A percentile compares a stretch with the other conserved stretches of the same genome.
These are phyloP conservation scores for Rhodotorula mucilaginosa DNA, from an alignment of 1,284 basidiomycete genomes.

Conservation along the genomic window DNA sequence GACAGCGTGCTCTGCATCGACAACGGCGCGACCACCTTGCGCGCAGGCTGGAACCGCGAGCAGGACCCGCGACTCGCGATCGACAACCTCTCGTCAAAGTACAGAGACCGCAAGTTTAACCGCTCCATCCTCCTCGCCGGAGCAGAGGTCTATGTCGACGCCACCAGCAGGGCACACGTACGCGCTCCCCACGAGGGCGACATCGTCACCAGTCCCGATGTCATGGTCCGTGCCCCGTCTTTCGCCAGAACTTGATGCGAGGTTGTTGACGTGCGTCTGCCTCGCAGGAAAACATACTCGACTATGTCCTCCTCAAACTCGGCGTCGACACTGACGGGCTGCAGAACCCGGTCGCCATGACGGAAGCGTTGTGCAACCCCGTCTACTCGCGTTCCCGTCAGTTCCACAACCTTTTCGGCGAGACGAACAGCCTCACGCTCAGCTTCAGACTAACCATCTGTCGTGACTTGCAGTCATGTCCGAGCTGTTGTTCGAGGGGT, in stretches of 20 bases:
- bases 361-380: conserved; percentile 85
- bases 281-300: conserved; percentile 86
- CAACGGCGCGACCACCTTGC: conserved; percentile 73
- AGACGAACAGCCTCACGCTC: too few species aligned
- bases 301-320: conserved; percentile 84
- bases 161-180: conserved; percentile 70
- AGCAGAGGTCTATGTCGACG: conserved; percentile 76
- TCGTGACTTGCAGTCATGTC: conserved; percentile 67
- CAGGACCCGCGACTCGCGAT: conserved; percentile 58
- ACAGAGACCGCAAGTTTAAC: conserved; percentile 81
- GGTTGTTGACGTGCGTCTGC: not conserved
- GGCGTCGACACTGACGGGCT: conserved; percentile 61
- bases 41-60: conserved; percentile 74
- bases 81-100: conserved; percentile 74
- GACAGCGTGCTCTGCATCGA: conserved; percentile 69
- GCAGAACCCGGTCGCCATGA: conserved; percentile 89
- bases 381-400: conserved; percentile 68
- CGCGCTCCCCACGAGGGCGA: conserved; percentile 87
- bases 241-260: not conserved
- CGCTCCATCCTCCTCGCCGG: conserved; percentile 78
- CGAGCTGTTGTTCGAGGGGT: conserved; percentile 94
- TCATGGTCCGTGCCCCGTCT: conserved; percentile 64
- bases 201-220: conserved; percentile 81
- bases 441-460: too few species aligned
- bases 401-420: conserved; percentile 9